Conservation (phyloP, 306 rosid species). For the Senna siamea region DNA sequence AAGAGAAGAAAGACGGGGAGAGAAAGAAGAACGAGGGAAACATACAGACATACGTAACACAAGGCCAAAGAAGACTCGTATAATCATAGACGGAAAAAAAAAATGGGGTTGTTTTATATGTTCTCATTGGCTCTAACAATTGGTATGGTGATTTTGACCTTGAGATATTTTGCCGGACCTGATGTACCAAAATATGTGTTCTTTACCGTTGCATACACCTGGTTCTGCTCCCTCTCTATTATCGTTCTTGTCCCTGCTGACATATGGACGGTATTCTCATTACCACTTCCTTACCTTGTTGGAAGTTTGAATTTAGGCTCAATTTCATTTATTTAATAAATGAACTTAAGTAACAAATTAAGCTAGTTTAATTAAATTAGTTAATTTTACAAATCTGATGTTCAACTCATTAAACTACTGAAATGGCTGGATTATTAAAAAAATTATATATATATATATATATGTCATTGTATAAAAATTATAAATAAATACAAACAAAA, state of each 20-base stretch:
- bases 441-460: too few relatives aligned
- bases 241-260: slow-evolving; percentile 96
- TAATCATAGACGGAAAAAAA: slow-evolving; percentile 13
- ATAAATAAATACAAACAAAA: not conserved
- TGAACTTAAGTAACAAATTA: too few relatives aligned
- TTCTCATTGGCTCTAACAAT: slow-evolving; percentile 83
- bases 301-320: too few relatives aligned
- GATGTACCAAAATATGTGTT: slow-evolving; percentile 82
- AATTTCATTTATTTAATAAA: too few relatives aligned
- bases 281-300: too few relatives aligned
- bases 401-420: too few relatives aligned
- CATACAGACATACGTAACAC: not conserved
- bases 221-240: slow-evolving; percentile 96
- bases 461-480: too few relatives aligned
- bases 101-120: slow-evolving; percentile 96
- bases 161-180: slow-evolving; percentile 89
- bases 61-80: slow-evolving; percentile 1
- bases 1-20: slow-evolving; percentile 13
- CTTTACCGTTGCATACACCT: slow-evolving; percentile 87
- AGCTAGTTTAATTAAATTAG: too few relatives aligned
- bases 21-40: not conserved
- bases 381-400: too few relatives aligned
- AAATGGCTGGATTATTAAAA: too few relatives aligned
- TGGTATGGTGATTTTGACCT: slow-evolving; percentile 85
- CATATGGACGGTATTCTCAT: slow-evolving; percentile 81